Evolutionary conservation across 768 basidiomycete genomes (phyloP).

Genomic region (Collybia sp.): DNA sequence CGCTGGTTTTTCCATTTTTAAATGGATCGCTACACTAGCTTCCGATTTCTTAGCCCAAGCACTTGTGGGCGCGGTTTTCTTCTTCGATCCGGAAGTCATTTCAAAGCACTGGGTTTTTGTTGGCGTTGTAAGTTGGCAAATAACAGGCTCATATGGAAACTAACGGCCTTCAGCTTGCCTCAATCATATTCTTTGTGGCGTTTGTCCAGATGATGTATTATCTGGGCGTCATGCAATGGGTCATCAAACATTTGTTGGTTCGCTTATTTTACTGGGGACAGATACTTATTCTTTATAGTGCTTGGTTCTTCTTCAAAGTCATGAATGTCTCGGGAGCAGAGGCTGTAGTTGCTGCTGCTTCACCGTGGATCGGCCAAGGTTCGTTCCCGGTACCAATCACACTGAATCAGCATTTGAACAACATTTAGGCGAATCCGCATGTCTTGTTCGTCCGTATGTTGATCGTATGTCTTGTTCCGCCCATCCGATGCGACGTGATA

Average conservation of each 20-base stretch:
- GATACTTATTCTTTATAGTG: conserved; percentile 33
- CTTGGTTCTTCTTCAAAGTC: conserved; percentile 91
- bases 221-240: conserved; percentile 90
- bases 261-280: background rate
- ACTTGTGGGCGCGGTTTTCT: conserved; percentile 70
- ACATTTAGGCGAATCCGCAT: conserved; percentile 64
- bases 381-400: background rate
- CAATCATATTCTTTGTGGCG: conserved; percentile 93
- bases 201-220: conserved; percentile 92
- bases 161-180: conserved; percentile 40
- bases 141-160: too few relatives aligned
- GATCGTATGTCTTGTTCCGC: conserved; percentile 34
- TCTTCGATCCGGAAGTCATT: conserved; percentile 68
- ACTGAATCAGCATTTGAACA: background rate
- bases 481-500: too few relatives aligned
- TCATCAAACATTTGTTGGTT: conserved; percentile 76
- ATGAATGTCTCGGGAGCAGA: conserved; percentile 94
- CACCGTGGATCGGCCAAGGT: conserved; percentile 92
- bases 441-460: conserved; percentile 80
- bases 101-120: conserved; percentile 82
- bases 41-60: conserved; percentile 74
- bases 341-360: conserved; percentile 87
- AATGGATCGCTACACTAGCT: conserved; percentile 76
- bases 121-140: conserved; percentile 48
- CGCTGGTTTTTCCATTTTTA: conserved; percentile 82